Percentiles rank a stretch among this genome's conserved stretches.
These are phyloP conservation scores for Teunomyces lycoperdinae DNA, from an alignment of 805 yeast species.

Conservation along the genomic window DNA sequence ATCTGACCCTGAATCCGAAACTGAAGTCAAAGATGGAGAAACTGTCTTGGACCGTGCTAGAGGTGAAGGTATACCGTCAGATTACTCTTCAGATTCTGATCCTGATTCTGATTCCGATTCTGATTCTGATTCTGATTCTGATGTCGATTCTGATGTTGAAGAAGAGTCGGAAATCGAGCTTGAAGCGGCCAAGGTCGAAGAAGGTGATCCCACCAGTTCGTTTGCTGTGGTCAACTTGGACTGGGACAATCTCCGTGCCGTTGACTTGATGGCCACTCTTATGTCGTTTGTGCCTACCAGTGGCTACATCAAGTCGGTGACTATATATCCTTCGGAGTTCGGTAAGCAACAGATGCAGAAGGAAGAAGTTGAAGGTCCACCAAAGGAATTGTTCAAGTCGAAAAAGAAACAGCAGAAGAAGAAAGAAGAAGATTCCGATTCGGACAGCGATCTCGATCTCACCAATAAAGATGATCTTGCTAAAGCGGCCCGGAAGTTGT, in stretches of 20 bases:
- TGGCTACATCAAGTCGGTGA: constrained; percentile 65
- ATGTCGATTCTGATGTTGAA: constrained; percentile 44
- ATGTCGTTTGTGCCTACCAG: constrained; percentile 76
- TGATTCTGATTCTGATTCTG: constrained; percentile 41
- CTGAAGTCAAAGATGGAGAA: constrained; percentile 16
- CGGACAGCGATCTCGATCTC: constrained; percentile 36
- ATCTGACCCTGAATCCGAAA: constrained; percentile 3
- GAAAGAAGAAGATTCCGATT: constrained; percentile 31
- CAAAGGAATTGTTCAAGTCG: constrained; percentile 70
- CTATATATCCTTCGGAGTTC: constrained; percentile 83
- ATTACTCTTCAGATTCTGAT: constrained; percentile 21
- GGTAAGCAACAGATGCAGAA: constrained; percentile 89
- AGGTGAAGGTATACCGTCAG: constrained; percentile 49
- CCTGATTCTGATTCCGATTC: constrained; percentile 44
- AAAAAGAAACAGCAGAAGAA: constrained; percentile 36
- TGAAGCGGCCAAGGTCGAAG: constrained; percentile 64
- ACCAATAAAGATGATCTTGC: constrained; percentile 50
- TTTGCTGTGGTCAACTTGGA: constrained; percentile 95
- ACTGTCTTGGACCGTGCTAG: constrained; percentile 58
- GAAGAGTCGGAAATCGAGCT: constrained; percentile 55
- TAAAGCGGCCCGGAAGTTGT: constrained; percentile 64
- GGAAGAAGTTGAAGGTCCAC: constrained; percentile 92
- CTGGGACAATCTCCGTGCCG: constrained; percentile 92
- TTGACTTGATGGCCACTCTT: constrained; percentile 86
- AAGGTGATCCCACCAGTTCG: constrained; percentile 78